These are phyloP conservation scores for Paradendryphiella salina DNA, from an alignment of 2,329 filamentous ascomycete genomes.

Conservation along the genomic window DNA sequence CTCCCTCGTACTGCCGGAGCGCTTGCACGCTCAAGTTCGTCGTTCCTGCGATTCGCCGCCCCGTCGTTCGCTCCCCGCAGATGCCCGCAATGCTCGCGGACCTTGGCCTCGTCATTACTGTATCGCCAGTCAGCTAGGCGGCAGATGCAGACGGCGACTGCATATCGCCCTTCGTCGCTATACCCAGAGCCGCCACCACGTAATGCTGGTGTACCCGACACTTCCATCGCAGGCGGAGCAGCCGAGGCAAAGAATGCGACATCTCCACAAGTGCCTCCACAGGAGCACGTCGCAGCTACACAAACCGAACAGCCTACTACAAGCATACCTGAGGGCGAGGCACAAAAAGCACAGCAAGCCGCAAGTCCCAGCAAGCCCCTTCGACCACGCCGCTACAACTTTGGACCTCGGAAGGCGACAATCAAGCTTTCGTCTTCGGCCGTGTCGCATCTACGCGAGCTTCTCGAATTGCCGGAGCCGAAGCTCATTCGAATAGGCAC, in stretches of 20 bases:
- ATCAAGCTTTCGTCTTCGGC: slow-evolving; percentile 83
- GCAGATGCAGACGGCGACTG: slow-evolving; percentile 65
- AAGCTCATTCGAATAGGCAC: slow-evolving; percentile 95
- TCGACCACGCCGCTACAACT: slow-evolving; percentile 65
- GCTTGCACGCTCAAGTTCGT: slow-evolving; percentile 30
- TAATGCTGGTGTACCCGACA: slow-evolving; percentile 62
- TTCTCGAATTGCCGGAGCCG: slow-evolving; percentile 83
- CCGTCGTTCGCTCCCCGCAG: slow-evolving; percentile 27
- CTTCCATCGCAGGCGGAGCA: slow-evolving; percentile 61
- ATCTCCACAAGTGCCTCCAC: slow-evolving; percentile 47
- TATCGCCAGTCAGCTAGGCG: slow-evolving; percentile 44
- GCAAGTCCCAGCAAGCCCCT: slow-evolving; percentile 48
- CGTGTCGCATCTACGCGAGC: slow-evolving; percentile 72
- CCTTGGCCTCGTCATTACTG: slow-evolving; percentile 49
- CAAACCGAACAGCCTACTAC: slow-evolving; percentile 44
- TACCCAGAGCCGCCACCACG: slow-evolving; percentile 60
- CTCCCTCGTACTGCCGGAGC: slow-evolving; percentile 32
- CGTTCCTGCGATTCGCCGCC: slow-evolving; percentile 34
- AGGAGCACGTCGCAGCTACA: slow-evolving; percentile 22
- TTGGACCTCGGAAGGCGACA: slow-evolving; percentile 84
- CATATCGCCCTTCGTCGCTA: slow-evolving; percentile 65
- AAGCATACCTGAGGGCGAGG: slow-evolving; percentile 63
- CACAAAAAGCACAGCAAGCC: slow-evolving; percentile 63
- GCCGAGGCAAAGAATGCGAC: slow-evolving; percentile 54
- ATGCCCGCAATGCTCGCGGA: slow-evolving; percentile 53